Percentiles rank a stretch among this genome's conserved stretches.
phyloP scores from a whole-genome alignment of 176 grass and related monocot genomes.

The Musa troglodytarum region DNA sequence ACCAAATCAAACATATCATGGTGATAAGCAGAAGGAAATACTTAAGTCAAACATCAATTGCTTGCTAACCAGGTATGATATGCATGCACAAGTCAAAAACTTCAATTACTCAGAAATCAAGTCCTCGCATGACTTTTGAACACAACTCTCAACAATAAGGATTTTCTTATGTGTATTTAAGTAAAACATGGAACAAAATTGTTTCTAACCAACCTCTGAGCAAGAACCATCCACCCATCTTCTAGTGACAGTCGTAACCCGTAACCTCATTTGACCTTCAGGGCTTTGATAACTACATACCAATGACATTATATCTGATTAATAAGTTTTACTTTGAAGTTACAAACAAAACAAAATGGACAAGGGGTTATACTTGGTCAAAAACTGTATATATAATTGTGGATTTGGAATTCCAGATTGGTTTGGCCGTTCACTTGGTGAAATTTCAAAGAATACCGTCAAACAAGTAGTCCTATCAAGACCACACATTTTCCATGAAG shows the following conservation, averaged over 20 bases:
- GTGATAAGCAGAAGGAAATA: no score
- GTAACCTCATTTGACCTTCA: conserved; percentile 84
- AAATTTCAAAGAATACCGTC: conserved; percentile 94
- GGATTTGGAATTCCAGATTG: conserved; percentile 67
- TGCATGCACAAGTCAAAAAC: no score
- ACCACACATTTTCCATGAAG: conserved; percentile 91
- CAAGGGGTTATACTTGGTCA: conserved; percentile 52
- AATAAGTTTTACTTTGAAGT: conserved; percentile 1
- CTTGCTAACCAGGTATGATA: no score
- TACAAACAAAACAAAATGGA: conserved; percentile 5
- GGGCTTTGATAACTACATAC: conserved; percentile 71
- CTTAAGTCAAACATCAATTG: no score
- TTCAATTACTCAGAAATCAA: neutral
- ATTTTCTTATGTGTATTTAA: neutral
- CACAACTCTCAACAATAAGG: neutral
- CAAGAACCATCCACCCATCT: conserved; percentile 78
- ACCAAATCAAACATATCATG: no score
- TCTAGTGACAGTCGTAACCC: conserved; percentile 70
- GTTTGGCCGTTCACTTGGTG: conserved; percentile 63
- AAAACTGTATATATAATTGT: conserved; percentile 81
- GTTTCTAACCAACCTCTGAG: conserved; percentile 49
- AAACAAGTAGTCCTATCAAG: conserved; percentile 81
- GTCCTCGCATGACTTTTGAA: neutral
- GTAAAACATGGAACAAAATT: neutral
- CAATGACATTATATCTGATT: conserved; percentile 13